phyloP scores from a whole-genome alignment of 2,329 filamentous ascomycete species.

The Epicoccum sorghinum region DNA sequence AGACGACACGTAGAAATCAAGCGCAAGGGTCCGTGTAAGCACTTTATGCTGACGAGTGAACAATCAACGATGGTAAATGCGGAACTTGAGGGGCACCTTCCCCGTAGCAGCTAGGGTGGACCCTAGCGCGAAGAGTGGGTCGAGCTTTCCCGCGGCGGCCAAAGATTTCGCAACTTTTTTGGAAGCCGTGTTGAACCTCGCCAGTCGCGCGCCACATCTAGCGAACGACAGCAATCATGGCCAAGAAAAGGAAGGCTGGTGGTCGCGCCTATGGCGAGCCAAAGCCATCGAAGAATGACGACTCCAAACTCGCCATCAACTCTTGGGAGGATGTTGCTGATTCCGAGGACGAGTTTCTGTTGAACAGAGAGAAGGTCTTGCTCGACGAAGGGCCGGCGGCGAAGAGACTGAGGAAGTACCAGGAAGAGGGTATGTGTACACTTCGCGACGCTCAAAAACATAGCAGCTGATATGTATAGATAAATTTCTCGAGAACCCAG shows the following conservation, averaged over 20 bases:
- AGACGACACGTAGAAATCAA: background rate
- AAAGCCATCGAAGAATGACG: constrained; percentile 42
- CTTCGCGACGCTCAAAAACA: background rate
- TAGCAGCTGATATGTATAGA: constrained; percentile 49
- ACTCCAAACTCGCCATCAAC: constrained; percentile 62
- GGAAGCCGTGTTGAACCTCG: background rate
- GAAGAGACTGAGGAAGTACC: constrained; percentile 74
- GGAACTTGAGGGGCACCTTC: constrained; percentile 4
- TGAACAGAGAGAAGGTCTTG: constrained; percentile 83
- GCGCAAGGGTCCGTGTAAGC: constrained; percentile 10
- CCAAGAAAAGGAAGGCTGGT: constrained; percentile 71
- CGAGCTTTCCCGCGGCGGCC: constrained; percentile 30
- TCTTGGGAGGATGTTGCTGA: constrained; percentile 87
- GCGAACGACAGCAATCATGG: constrained; percentile 48
- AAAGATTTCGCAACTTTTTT: constrained; percentile 36
- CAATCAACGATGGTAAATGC: background rate
- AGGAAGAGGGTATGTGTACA: constrained; percentile 65
- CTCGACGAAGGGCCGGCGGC: constrained; percentile 80
- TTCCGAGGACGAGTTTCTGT: constrained; percentile 91
- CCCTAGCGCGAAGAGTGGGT: constrained; percentile 11
- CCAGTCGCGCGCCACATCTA: constrained; percentile 11
- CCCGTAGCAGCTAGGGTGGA: background rate
- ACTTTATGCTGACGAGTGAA: constrained; percentile 7
- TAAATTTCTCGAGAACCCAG: constrained; percentile 62
- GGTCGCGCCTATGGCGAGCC: constrained; percentile 50